Base-by-base conservation (phyloP, 345 rosid genomes). In the Salix purpurea region DNA sequence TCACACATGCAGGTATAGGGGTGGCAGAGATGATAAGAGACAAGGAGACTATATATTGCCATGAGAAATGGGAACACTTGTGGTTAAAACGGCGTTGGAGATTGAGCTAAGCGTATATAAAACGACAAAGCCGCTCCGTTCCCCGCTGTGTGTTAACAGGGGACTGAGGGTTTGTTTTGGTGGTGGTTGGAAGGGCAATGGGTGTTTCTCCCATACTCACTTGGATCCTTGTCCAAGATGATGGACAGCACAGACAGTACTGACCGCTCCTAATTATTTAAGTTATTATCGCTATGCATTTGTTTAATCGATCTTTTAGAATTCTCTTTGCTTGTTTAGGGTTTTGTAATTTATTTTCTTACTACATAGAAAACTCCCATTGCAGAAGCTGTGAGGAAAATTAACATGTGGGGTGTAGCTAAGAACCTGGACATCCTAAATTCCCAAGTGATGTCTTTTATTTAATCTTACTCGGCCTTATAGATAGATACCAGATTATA, bases 101-200 rank as follows among this genome's bases (percentile, higher is more conserved):
- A 81, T 76, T 78, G 81, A 56, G 21, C 42, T 23, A 28, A 48
- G 40, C 54, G 26, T 37, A 24, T n/a, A 39, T 66, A 44, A 75
- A 32, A 77, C 37, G 80, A 77, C 74, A 79, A 73, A 78, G 67
- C 82, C 71, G 61, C 65, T 67, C 72, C 81, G 7, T 58, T 77
- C 83, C 84, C 77, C 56, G 67, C 83, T 76, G 78, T 60, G 65
- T 32, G 56, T 42, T 19, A 36, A 21, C 37, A n/a, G 42, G 58
- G 65, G 70, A 80, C 76, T 76, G 83, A 83, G 76, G 77, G 23
- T 70, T 77, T 85, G 86, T 67, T 82, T 78, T 88, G 94, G 87
- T 78, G 84, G 91, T 87, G 88, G 91, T 88, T 90, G 94, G 80
- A 86, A 60, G 40, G 81, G 81, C 91, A 88, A 44, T 68, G 2